Base-by-base conservation (phyloP, 352 stramenopile species). In the Elongisporangium undulatum region DNA sequence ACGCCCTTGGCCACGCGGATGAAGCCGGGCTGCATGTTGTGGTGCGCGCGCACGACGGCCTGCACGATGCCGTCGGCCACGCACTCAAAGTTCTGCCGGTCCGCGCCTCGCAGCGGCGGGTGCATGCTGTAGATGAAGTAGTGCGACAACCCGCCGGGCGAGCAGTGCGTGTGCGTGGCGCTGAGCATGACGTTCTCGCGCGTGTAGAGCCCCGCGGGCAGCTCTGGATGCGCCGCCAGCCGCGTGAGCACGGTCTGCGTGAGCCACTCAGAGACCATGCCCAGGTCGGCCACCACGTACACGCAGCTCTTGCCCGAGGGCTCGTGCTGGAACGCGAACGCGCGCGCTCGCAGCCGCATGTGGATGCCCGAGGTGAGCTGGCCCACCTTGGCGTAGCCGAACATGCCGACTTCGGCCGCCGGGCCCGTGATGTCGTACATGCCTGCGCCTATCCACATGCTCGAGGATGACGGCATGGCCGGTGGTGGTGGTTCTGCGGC, bases 131-230 rank as follows among this genome's bases (percentile, higher is more conserved):
- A 97, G 38, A 98, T 84, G 45, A 95, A 85, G 73, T 97, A 97
- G 70, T 97, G 89, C 10, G 94, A 93, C 22, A 97, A 89, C 0
- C 93, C 93, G 2, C 85, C 90, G 3, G 92, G 90, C 20, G 82
- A 83, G 61, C 85, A 97, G 64, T 98, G 93, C 51, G 92, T 97
- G 68, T 98, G 93, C 10, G 92, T 98, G 26, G 90, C 92, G 56
- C 75, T 96, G 53, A 97, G 71, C 73, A 90, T 87, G 51, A 97
- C 72, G 66, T 96, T 97, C 41, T 89, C 68, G 39, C 71, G 72
- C 23, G 65, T 75, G 66, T 92, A 95, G 4, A 55, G 66, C n/a
- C 61, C 69, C 3, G 55, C 59, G 2, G 81, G 74, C 0, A 93
- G 23, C 23, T 72, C 51, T 22, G 61, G 56, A 38, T 94, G 72